Percentiles rank a stretch among this genome's conserved stretches.
phyloP scores from a whole-genome alignment of 2,329 filamentous ascomycete genomes.

The Fusarium clavum region DNA sequence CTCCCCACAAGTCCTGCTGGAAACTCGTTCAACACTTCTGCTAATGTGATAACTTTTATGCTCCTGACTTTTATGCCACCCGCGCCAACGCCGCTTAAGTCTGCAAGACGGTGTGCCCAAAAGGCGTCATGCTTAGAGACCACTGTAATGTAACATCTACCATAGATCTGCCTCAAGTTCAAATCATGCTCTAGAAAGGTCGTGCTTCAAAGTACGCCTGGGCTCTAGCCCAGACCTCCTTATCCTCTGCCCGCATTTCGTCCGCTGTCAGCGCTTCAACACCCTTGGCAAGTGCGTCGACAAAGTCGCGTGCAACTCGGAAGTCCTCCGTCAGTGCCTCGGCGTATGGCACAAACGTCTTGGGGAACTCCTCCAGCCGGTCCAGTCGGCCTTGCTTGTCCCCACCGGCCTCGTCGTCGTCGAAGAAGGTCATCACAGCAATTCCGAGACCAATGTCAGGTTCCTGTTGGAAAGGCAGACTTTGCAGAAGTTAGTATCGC shows the following conservation, averaged over 20 bases:
- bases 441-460: conserved; percentile 82
- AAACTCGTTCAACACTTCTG: conserved; percentile 32
- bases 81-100: conserved; percentile 45
- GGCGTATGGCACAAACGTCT: conserved; percentile 68
- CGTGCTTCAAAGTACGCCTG: conserved; percentile 63
- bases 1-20: conserved; percentile 41
- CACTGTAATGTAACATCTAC: conserved; percentile 36
- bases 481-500: conserved; percentile 46
- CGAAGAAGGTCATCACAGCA: conserved; percentile 82
- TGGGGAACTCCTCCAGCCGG: conserved; percentile 64
- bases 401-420: conserved; percentile 73
- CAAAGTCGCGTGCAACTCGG: conserved; percentile 67
- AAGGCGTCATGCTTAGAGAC: conserved; percentile 40
- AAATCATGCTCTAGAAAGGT: conserved; percentile 50
- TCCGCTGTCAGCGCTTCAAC: conserved; percentile 65
- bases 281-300: conserved; percentile 67
- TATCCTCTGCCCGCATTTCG: conserved; percentile 61
- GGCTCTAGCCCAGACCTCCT: conserved; percentile 66
- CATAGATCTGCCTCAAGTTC: conserved; percentile 29
- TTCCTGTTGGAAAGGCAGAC: conserved; percentile 75
- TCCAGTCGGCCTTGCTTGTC: conserved; percentile 59
- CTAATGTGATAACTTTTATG: conserved; percentile 43
- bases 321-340: conserved; percentile 70
- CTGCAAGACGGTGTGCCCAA: conserved; percentile 39
- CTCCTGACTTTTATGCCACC: conserved; percentile 40